Conservation (phyloP, 164 flowering plant species). For the Platanus orientalis region DNA sequence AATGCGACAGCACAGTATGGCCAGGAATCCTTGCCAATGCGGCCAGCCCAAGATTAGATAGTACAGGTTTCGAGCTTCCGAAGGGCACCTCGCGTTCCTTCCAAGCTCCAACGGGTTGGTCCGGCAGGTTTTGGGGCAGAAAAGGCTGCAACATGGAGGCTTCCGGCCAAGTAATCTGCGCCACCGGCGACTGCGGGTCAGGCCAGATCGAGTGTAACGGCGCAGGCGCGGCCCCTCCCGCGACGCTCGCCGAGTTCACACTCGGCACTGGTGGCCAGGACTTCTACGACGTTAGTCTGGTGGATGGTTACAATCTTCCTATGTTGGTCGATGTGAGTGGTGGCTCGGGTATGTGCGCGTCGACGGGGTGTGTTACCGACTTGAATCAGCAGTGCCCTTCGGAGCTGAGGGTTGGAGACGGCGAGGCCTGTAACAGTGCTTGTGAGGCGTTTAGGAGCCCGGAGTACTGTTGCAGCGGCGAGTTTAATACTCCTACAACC, state of each 20-base stretch:
- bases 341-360: conserved; percentile 42
- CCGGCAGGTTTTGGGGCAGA: conserved; percentile 55
- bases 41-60: conserved; percentile 35
- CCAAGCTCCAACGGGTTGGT: conserved; percentile 14
- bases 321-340: conserved; percentile 36
- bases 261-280: conserved; percentile 34
- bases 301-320: conserved; percentile 42
- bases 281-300: conserved; percentile 54
- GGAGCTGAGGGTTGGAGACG: conserved; percentile 36
- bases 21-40: conserved; percentile 53
- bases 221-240: conserved; percentile 39
- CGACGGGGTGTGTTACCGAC: conserved; percentile 43
- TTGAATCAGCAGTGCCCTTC: conserved; percentile 42
- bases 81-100: conserved; percentile 7
- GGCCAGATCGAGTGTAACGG: conserved; percentile 43
- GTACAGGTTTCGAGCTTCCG: conserved; percentile 47
- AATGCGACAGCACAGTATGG: conserved; percentile 50
- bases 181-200: conserved; percentile 47
- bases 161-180: conserved; percentile 35
- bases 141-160: conserved; percentile 36
- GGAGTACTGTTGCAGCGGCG: no score
- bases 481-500: no score
- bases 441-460: no score
- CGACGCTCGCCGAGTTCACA: no score
- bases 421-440: no score